A percentile compares a stretch with the other conserved stretches of the same genome.
These are phyloP conservation scores for Rhododendron mucronatum DNA, from an alignment of 148 eudicot species.

Conservation along the genomic window DNA sequence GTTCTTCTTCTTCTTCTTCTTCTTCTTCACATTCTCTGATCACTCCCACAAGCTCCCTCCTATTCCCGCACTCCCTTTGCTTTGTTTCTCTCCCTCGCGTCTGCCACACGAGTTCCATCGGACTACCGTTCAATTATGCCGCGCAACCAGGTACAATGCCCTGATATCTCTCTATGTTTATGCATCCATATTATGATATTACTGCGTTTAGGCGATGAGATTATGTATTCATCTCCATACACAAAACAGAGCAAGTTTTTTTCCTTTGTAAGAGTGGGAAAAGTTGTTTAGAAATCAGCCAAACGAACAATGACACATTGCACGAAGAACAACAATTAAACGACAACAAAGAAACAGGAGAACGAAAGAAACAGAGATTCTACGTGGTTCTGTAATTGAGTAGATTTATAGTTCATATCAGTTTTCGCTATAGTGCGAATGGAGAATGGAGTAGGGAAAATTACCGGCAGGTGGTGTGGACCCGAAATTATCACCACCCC, in stretches of 20 bases:
- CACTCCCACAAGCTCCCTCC: not conserved
- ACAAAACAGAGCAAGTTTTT: too few species aligned
- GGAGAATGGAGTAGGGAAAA: not conserved
- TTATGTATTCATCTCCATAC: not conserved
- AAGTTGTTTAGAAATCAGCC: not conserved
- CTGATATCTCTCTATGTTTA: not conserved
- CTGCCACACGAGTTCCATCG: not conserved
- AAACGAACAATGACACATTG: too few species aligned
- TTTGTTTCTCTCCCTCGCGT: not conserved
- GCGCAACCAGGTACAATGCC: not conserved
- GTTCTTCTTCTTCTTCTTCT: not conserved
- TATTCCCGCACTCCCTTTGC: not conserved
- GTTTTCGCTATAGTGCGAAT: too few species aligned
- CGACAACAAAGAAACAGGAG: not conserved
- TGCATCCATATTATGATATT: not conserved
- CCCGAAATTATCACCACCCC: too few species aligned
- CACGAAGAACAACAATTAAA: not conserved
- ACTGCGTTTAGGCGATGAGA: not conserved
- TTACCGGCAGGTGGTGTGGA: too few species aligned
- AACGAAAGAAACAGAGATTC: not conserved
- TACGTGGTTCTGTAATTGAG: not conserved
- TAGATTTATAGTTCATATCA: too few species aligned
- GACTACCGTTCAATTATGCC: not conserved
- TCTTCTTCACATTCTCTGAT: not conserved
- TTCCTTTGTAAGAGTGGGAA: not conserved